phyloP scores from a whole-genome alignment of 179 eudicot species.

The Actinidia polygama region DNA sequence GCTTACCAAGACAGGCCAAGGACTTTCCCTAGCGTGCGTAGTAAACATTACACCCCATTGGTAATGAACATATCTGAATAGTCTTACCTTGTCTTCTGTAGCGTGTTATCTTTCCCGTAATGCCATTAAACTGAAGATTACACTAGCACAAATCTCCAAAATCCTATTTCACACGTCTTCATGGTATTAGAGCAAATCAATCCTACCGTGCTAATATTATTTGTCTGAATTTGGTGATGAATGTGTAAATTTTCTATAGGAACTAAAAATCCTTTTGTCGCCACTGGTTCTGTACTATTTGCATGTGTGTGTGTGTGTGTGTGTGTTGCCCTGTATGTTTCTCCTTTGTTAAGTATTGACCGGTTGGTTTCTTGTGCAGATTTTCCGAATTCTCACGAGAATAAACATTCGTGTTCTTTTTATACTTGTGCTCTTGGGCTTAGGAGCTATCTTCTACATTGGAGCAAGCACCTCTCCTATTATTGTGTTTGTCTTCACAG shows the following conservation, averaged over 20 bases:
- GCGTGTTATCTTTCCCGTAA: not conserved
- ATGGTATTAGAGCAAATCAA: too few species aligned
- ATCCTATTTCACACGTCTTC: too few species aligned
- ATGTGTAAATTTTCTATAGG: too few species aligned
- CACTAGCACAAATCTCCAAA: too few species aligned
- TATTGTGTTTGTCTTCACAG: constrained; percentile 84
- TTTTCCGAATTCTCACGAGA: constrained; percentile 77
- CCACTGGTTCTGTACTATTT: not conserved
- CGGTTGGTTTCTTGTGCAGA: constrained; percentile 53
- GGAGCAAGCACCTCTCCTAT: constrained; percentile 95
- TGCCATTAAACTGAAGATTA: not conserved
- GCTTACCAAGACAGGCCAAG: too few species aligned
- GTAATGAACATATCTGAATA: constrained; percentile 44
- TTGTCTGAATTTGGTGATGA: too few species aligned
- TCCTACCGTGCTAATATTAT: too few species aligned
- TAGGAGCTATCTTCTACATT: constrained; percentile 79
- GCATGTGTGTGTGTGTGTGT: not conserved
- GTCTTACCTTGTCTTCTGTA: not conserved
- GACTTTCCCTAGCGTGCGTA: constrained; percentile 91
- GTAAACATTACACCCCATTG: constrained; percentile 83
- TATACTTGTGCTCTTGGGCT: constrained; percentile 70
- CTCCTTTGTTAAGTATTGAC: constrained; percentile 5
- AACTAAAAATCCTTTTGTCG: too few species aligned
- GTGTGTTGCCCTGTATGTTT: not conserved
- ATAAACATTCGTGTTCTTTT: constrained; percentile 76